Evolutionary conservation across 352 stramenopile genomes (phyloP).

Genomic region (Hyaloperonospora brassicae): DNA sequence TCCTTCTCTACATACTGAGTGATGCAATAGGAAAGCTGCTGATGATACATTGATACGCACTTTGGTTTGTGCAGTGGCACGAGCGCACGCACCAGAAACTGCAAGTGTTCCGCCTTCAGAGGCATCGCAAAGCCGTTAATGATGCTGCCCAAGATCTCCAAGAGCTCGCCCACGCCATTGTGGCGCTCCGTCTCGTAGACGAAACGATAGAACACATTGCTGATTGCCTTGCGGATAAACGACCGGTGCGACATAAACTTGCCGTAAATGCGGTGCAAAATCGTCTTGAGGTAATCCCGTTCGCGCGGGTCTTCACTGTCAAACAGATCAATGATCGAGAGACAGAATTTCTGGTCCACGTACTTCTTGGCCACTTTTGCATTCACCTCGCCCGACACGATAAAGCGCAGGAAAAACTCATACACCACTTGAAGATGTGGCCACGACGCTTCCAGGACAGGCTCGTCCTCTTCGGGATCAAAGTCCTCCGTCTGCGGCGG

Average conservation of each 20-base stretch:
- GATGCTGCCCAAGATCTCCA: constrained; percentile 98
- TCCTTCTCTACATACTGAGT: constrained; percentile 99
- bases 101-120: constrained; percentile 95
- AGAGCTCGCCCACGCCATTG: constrained; percentile 95
- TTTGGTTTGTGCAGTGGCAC: constrained; percentile 94
- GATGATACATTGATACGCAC: constrained; percentile 93
- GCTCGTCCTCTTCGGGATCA: constrained; percentile 98
- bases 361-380: constrained; percentile 96
- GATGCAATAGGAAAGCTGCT: constrained; percentile 98
- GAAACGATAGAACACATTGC: constrained; percentile 97
- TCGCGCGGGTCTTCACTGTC: constrained; percentile 95
- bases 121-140: constrained; percentile 99
- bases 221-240: constrained; percentile 96
- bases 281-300: constrained; percentile 98
- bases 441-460: constrained; percentile 93
- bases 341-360: constrained; percentile 94
- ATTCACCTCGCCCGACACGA: constrained; percentile 94
- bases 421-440: constrained; percentile 97
- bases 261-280: constrained; percentile 98
- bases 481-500: constrained; percentile 94
- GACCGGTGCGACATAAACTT: constrained; percentile 97
- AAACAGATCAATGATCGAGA: constrained; percentile 86
- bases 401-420: constrained; percentile 97
- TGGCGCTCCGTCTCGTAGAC: constrained; percentile 95
- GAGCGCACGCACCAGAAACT: constrained; percentile 90